A percentile compares a stretch with the other conserved stretches of the same genome.
Evolutionary conservation across 805 yeast species (phyloP).

Genomic region (Lipomyces yamadae): DNA sequence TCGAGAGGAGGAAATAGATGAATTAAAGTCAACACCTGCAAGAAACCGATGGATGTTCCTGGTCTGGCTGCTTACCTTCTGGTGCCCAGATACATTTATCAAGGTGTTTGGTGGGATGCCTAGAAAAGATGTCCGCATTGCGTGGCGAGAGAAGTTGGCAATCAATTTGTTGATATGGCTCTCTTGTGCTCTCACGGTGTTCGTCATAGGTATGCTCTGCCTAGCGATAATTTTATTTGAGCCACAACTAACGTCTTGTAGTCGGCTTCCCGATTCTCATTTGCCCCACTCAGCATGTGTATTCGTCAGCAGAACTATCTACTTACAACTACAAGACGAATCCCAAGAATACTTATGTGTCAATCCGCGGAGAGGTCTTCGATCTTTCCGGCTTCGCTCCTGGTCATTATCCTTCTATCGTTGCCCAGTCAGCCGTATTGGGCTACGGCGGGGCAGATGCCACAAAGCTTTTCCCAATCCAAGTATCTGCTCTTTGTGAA

Average conservation of each 20-base stretch:
- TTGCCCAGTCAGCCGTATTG: constrained; percentile 45
- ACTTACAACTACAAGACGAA: constrained; percentile 42
- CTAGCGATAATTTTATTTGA: constrained; percentile 38
- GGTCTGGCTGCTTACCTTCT: constrained; percentile 49
- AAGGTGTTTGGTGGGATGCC: constrained; percentile 43
- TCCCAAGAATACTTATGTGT: constrained; percentile 45
- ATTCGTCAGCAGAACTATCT: constrained; percentile 44
- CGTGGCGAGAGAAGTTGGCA: constrained; percentile 53
- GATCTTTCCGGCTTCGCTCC: constrained; percentile 49
- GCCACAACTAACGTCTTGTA: constrained; percentile 33
- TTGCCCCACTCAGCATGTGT: constrained; percentile 50
- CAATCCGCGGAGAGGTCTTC: constrained; percentile 50
- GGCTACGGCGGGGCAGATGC: constrained; percentile 49
- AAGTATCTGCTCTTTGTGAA: constrained; percentile 49
- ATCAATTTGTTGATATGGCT: constrained; percentile 52
- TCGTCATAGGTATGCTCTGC: constrained; percentile 26
- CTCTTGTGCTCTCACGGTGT: constrained; percentile 41
- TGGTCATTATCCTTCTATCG: constrained; percentile 49
- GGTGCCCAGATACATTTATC: constrained; percentile 49
- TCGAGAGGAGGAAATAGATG: constrained; percentile 42
- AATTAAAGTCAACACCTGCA: constrained; percentile 42
- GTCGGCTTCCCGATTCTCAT: constrained; percentile 50
- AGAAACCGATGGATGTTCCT: constrained; percentile 48
- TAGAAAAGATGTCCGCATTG: constrained; percentile 47
- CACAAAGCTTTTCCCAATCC: constrained; percentile 48